Conservation (phyloP, 2,329 filamentous ascomycete genomes). For the Fusarium sulawesiense region DNA sequence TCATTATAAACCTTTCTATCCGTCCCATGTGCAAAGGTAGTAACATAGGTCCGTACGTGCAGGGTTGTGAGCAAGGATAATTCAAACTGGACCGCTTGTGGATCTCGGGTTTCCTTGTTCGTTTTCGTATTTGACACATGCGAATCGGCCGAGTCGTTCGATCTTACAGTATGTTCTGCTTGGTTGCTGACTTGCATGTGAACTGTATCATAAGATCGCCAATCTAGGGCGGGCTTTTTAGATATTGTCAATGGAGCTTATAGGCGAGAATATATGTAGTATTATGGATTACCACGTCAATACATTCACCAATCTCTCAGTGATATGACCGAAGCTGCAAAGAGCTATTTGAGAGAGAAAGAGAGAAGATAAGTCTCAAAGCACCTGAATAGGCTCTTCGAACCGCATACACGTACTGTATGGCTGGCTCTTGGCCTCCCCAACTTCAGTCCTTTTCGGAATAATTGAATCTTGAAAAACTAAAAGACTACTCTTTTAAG, state of each 20-base stretch:
- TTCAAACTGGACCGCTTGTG: conserved; percentile 5
- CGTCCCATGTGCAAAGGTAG: neutral
- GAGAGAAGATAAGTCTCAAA: too few relatives aligned
- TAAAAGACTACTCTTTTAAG: neutral
- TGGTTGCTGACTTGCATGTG: conserved; percentile 16
- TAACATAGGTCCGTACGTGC: neutral
- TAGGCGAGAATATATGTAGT: neutral
- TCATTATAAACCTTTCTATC: neutral
- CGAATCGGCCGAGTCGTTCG: neutral
- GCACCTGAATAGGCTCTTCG: neutral
- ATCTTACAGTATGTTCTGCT: conserved; percentile 4
- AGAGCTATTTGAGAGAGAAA: neutral
- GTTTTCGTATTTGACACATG: conserved; percentile 21
- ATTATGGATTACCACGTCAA: neutral
- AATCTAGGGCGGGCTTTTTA: neutral
- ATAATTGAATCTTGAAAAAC: neutral
- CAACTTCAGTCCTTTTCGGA: neutral
- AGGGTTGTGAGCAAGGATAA: conserved; percentile 12
- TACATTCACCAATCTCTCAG: neutral
- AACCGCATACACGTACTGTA: neutral
- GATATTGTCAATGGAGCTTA: neutral
- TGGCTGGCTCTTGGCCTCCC: conserved; percentile 2
- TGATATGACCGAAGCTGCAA: neutral
- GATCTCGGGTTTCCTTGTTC: conserved; percentile 13
- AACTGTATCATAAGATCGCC: conserved; percentile 2